Conservation (phyloP, 208 protist species). For the Leishmania tropica region DNA sequence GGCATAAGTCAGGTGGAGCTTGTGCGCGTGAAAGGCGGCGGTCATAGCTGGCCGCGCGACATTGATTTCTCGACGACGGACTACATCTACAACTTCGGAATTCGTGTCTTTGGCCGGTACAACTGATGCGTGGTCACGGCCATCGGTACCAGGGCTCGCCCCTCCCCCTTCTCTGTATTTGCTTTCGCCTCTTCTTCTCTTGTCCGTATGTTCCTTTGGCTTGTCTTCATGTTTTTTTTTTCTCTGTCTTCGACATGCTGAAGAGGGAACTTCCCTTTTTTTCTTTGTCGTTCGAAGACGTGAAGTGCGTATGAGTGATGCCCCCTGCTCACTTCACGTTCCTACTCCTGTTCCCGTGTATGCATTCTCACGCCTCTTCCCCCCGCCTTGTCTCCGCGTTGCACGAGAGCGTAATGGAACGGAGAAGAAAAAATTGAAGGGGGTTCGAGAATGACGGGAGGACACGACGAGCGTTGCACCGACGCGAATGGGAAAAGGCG, state of each 20-base stretch:
- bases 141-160: neutral
- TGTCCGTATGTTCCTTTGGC: neutral
- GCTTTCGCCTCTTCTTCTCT: neutral
- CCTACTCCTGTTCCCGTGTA: neutral
- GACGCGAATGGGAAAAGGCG: too few relatives aligned
- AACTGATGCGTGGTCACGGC: neutral
- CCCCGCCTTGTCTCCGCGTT: too few relatives aligned
- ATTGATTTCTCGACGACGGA: slow-evolving; percentile 66
- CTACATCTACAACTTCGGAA: slow-evolving; percentile 68
- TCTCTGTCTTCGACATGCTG: neutral
- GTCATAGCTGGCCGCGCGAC: slow-evolving; percentile 58
- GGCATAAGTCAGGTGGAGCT: slow-evolving; percentile 49
- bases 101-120: slow-evolving; percentile 44
- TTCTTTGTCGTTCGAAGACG: neutral
- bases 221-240: slow-evolving; percentile 9
- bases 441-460: too few relatives aligned
- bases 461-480: too few relatives aligned
- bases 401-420: too few relatives aligned
- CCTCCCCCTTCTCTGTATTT: neutral
- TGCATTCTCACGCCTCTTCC: neutral
- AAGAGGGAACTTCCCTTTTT: neutral
- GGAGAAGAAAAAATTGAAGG: too few relatives aligned
- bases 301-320: neutral
- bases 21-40: slow-evolving; percentile 42
- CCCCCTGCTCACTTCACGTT: neutral